Percentiles rank a stretch among this genome's conserved stretches.
Conservation (phyloP, 2,329 filamentous ascomycete species). For the Fusarium agapanthi region DNA sequence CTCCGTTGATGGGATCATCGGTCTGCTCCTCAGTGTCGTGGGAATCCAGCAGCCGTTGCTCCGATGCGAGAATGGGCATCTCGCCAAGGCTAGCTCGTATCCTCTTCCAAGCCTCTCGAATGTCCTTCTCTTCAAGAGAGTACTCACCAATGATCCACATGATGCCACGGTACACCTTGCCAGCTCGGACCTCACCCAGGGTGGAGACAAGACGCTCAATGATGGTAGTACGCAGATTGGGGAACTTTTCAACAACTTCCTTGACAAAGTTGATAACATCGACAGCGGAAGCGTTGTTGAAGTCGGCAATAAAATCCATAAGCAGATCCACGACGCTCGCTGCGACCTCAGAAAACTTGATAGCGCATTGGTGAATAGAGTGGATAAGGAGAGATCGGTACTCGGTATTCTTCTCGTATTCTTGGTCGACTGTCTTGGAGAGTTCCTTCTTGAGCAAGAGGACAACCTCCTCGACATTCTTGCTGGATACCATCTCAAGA, state of each 20-base stretch:
- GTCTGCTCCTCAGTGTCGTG: conserved; percentile 75
- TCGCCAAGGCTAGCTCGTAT: conserved; percentile 94
- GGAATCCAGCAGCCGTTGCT: conserved; percentile 90
- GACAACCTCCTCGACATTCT: conserved; percentile 98
- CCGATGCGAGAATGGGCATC: conserved; percentile 94
- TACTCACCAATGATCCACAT: conserved; percentile 99
- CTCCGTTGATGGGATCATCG: conserved; percentile 78
- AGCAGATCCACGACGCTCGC: conserved; percentile 94
- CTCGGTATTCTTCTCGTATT: conserved; percentile 97
- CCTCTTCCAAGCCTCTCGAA: conserved; percentile 94
- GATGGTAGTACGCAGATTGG: conserved; percentile 85
- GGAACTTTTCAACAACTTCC: conserved; percentile 98
- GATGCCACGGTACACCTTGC: conserved; percentile 96
- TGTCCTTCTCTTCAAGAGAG: conserved; percentile 91
- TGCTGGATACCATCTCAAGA: conserved; percentile 97
- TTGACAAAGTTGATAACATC: conserved; percentile 99
- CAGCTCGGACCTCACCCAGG: conserved; percentile 89
- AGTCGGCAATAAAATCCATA: conserved; percentile 99
- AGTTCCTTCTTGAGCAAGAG: conserved; percentile 97
- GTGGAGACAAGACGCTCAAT: conserved; percentile 89
- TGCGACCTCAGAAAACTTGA: conserved; percentile 98
- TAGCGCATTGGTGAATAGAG: conserved; percentile 97
- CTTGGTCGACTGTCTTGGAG: conserved; percentile 95
- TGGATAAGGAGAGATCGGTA: conserved; percentile 96
- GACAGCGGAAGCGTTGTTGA: conserved; percentile 95